These are phyloP conservation scores for Mycotypha africana DNA, from an alignment of 371 early-diverging fungal genomes.

Conservation along the genomic window DNA sequence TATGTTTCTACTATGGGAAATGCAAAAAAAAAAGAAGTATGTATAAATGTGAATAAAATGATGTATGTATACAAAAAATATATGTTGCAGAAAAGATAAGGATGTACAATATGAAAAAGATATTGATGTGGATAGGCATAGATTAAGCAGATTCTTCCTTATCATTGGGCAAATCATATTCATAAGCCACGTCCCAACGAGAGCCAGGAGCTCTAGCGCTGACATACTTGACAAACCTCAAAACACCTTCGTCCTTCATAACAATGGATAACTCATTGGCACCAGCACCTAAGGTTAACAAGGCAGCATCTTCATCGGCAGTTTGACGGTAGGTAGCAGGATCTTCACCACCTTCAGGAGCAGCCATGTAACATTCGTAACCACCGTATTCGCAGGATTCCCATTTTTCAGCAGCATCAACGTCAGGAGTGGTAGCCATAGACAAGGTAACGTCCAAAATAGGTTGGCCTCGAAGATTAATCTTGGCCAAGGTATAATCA, in stretches of 20 bases:
- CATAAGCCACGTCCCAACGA: conserved; percentile 75
- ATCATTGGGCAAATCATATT: conserved; percentile 39
- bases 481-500: conserved; percentile 60
- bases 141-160: too few relatives aligned
- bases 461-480: conserved; percentile 9
- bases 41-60: too few relatives aligned
- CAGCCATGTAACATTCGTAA: conserved; percentile 72
- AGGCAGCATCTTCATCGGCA: conserved; percentile 58
- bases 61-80: too few relatives aligned
- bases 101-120: too few relatives aligned
- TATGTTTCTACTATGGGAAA: too few relatives aligned
- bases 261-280: conserved; percentile 61
- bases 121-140: too few relatives aligned
- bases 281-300: conserved; percentile 62
- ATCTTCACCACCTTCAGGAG: conserved; percentile 62
- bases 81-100: too few relatives aligned
- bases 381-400: conserved; percentile 65
- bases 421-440: conserved; percentile 25
- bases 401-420: conserved; percentile 31
- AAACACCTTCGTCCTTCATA: conserved; percentile 64
- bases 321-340: conserved; percentile 65
- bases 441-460: conserved; percentile 55
- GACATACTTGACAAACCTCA: conserved; percentile 75
- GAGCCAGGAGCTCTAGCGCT: conserved; percentile 61
- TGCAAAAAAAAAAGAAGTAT: too few relatives aligned